Evolutionary conservation across 2,329 filamentous ascomycete genomes (phyloP), one percentile per base, ranked within the genome.

Genomic region (Aspergillus sergii): DNA sequence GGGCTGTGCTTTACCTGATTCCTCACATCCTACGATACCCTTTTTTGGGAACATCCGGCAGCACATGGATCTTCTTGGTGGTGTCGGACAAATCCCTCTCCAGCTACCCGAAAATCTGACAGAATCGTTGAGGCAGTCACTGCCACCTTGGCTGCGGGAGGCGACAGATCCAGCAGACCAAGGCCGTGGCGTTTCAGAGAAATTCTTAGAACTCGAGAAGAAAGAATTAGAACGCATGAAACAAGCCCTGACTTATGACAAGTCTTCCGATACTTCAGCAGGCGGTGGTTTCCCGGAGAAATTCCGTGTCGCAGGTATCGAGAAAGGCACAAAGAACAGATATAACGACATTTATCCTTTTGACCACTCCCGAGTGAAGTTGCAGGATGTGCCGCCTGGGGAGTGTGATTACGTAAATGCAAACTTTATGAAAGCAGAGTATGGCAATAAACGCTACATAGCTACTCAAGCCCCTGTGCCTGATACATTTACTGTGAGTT

Each of bases 321-420:
- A 99, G 73, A 95, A 97, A 76, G 95, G 95, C 9, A 88, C 85
- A 21, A 98, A 98, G 82, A 99, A 99, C 71, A 88, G 95, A 10
- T 99, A 99, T 82, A 98, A 97, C 81, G 96, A 97, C 70, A 97
- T 98, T 61, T 89, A 96, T 79, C 95, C 95, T 0, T 99, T 96
- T 75, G 94, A 98, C 73, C 95, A 99, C 77, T 89, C 93, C 3
- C 85, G 95, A 63, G 95, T 99, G 59, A 93, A 88, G 68, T 79
- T 99, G 54, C 85, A 91, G 68, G 87, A 88, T 48, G 87, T 90
- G 41, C 81, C 85, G 0, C 81, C 85, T 1, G 90, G 89, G 14
- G 84, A 83, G 26, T 97, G 94, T 76, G 95, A 99, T 76, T 99
- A 99, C 73, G 89, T 99, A 79, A 99, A 99, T 74, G 95, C 94